These are phyloP conservation scores for Trypanosoma lewisi DNA, from an alignment of 208 protist species.

Conservation along the genomic window DNA sequence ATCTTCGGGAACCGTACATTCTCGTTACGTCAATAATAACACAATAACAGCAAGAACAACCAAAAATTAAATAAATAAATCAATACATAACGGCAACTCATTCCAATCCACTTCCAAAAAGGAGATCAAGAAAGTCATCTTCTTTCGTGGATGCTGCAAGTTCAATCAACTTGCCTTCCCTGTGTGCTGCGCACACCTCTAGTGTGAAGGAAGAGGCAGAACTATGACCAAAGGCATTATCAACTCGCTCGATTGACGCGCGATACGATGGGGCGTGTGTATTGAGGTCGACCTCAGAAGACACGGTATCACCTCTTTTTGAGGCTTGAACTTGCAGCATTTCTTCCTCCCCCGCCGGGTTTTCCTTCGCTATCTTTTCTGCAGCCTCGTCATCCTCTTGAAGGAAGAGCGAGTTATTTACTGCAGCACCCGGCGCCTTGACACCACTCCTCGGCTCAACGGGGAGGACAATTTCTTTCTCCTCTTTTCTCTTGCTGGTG, in stretches of 20 bases:
- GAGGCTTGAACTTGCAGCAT: background rate
- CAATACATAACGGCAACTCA: background rate
- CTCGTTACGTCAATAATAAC: too few relatives aligned
- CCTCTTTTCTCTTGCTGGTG: background rate
- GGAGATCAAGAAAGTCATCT: constrained; percentile 13
- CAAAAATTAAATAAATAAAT: background rate
- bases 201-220: background rate
- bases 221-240: background rate
- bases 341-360: background rate
- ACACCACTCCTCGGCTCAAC: background rate
- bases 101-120: background rate
- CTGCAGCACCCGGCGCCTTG: background rate
- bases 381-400: background rate
- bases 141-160: background rate
- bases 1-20: too few relatives aligned
- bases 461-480: background rate
- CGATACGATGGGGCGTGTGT: background rate
- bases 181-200: background rate
- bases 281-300: background rate
- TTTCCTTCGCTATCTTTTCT: background rate
- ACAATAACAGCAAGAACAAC: too few relatives aligned
- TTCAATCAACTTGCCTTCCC: background rate
- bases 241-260: background rate
- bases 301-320: background rate
- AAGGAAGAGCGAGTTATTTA: background rate